phyloP scores from a whole-genome alignment of 805 yeast genomes.

The Ascoidea rubescens region DNA sequence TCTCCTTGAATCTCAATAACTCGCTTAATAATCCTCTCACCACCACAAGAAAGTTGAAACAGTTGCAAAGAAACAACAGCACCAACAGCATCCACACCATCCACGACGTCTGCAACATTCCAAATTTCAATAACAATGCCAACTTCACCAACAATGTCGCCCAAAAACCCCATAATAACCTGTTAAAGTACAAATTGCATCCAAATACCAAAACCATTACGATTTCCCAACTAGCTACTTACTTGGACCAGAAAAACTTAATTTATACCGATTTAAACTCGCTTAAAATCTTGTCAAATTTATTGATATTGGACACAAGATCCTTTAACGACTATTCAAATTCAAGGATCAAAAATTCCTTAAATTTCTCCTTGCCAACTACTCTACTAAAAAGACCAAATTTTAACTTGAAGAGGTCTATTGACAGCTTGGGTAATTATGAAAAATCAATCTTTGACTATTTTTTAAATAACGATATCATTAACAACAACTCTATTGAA shows the following conservation, averaged over 20 bases:
- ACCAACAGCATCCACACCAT: no score
- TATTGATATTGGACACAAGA: conserved; percentile 61
- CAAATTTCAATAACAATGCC: conserved; percentile 16
- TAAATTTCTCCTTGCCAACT: conserved; percentile 81
- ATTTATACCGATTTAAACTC: neutral
- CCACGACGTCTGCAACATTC: neutral
- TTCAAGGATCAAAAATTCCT: conserved; percentile 41
- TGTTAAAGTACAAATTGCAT: conserved; percentile 2
- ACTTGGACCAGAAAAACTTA: neutral
- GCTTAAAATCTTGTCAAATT: conserved; percentile 5
- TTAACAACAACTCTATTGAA: conserved; percentile 6
- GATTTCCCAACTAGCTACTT: conserved; percentile 5
- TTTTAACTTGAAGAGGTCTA: conserved; percentile 49
- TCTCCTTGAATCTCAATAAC: no score
- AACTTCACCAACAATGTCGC: conserved; percentile 39
- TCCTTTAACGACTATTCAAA: conserved; percentile 64
- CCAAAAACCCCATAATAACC: conserved; percentile 11
- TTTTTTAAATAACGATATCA: conserved; percentile 17
- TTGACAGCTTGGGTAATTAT: conserved; percentile 41
- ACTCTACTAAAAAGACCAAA: conserved; percentile 67
- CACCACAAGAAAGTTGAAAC: no score
- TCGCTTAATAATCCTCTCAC: no score
- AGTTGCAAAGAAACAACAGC: no score
- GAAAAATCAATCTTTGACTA: conserved; percentile 31
- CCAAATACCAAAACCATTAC: neutral